Evolutionary conservation across 2,329 filamentous ascomycete species (phyloP).

Genomic region (Epichloe bromicola): DNA sequence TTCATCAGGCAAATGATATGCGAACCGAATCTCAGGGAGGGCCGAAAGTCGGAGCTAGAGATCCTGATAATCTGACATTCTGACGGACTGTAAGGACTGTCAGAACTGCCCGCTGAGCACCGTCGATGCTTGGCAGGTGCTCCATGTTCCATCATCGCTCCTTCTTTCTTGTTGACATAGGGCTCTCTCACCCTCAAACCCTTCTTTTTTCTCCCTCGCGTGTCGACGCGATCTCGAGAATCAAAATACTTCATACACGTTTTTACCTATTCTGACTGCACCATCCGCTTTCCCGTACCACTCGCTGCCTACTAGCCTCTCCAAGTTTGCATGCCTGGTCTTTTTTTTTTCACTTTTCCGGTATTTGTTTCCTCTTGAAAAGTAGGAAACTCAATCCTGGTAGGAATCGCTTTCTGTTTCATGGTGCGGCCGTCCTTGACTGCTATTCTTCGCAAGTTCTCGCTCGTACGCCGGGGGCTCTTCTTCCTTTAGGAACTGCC

Average conservation of each 20-base stretch:
- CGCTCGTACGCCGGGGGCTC: not conserved
- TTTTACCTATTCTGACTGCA: not conserved
- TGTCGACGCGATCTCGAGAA: not conserved
- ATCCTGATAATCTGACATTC: not conserved
- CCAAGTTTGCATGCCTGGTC: not conserved
- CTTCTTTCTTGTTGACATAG: not conserved
- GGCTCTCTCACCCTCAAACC: not conserved
- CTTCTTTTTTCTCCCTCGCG: not conserved
- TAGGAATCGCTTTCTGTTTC: not conserved
- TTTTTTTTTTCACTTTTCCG: not conserved
- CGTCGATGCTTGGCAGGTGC: slow-evolving; percentile 1
- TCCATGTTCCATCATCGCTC: not conserved
- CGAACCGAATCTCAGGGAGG: too few species aligned
- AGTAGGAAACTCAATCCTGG: not conserved
- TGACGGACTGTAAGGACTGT: slow-evolving; percentile 1
- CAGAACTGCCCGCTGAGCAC: not conserved
- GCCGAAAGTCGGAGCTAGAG: not conserved
- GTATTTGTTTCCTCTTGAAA: not conserved
- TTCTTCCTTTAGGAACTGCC: not conserved
- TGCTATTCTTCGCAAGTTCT: not conserved
- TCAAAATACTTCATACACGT: not conserved
- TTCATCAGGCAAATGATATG: not conserved
- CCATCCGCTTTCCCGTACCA: not conserved
- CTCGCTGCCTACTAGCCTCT: not conserved
- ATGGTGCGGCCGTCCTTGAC: not conserved